Evolutionary conservation across 2,329 filamentous ascomycete species (phyloP).

Genomic region (Colletotrichum coccodes): DNA sequence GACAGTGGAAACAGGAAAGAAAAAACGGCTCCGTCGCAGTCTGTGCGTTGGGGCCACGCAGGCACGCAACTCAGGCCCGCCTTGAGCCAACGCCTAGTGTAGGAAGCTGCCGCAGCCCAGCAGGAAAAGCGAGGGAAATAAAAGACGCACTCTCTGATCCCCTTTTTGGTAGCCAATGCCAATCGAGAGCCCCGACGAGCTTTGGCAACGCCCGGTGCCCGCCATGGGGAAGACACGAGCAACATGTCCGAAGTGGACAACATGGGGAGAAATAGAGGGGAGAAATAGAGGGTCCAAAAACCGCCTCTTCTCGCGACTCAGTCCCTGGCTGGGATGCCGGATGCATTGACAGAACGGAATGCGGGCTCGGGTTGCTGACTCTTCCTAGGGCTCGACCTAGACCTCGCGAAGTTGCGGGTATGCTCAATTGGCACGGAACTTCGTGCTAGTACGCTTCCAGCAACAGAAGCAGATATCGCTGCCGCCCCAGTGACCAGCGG

Average conservation of each 20-base stretch:
- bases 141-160: conserved; percentile 17
- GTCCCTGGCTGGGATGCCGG: background rate
- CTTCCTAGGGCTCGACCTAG: background rate
- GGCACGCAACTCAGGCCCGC: conserved; percentile 24
- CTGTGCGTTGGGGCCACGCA: conserved; percentile 31
- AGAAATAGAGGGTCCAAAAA: background rate
- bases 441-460: background rate
- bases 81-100: conserved; percentile 10
- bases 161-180: conserved; percentile 19
- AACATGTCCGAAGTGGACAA: conserved; percentile 6
- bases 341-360: background rate
- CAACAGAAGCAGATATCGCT: background rate
- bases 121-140: background rate
- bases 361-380: conserved; percentile 5
- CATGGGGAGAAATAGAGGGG: background rate
- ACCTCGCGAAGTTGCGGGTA: background rate
- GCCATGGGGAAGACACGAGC: conserved; percentile 17
- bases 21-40: conserved; percentile 27
- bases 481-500: background rate
- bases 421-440: background rate
- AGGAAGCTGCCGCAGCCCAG: background rate
- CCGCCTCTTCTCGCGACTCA: conserved; percentile 16
- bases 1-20: conserved; percentile 22
- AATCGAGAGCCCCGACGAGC: conserved; percentile 1
- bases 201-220: conserved; percentile 4